These are phyloP conservation scores for Acrocalymma vagum DNA, from an alignment of 2,329 filamentous ascomycete genomes.

Conservation along the genomic window DNA sequence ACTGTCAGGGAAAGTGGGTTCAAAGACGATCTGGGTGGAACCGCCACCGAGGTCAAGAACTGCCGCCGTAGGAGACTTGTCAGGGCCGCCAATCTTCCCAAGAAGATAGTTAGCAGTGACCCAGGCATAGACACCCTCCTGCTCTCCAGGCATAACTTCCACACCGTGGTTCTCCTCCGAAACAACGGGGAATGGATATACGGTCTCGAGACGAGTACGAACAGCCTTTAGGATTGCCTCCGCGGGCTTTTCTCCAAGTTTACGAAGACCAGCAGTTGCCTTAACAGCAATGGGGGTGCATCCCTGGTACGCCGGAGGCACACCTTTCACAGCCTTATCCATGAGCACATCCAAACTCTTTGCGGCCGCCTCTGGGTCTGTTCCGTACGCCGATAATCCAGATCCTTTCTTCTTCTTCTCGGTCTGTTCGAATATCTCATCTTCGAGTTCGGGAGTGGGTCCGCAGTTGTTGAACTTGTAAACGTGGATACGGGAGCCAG, in stretches of 20 bases:
- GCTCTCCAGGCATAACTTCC: conserved; percentile 95
- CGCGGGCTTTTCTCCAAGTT: conserved; percentile 83
- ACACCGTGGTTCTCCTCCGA: conserved; percentile 86
- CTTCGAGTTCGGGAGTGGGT: conserved; percentile 90
- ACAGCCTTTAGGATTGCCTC: conserved; percentile 87
- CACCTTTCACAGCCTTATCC: conserved; percentile 81
- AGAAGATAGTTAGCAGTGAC: conserved; percentile 99
- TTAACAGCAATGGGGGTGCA: conserved; percentile 98
- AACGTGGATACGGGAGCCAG: conserved; percentile 96
- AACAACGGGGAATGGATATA: conserved; percentile 94
- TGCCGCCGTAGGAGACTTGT: conserved; percentile 89
- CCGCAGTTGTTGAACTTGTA: conserved; percentile 99
- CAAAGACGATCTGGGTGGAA: conserved; percentile 97
- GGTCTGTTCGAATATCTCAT: conserved; percentile 93
- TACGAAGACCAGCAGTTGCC: conserved; percentile 90
- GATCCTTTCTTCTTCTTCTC: conserved; percentile 82
- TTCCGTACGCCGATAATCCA: conserved; percentile 84
- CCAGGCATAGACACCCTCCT: conserved; percentile 98
- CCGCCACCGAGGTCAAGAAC: conserved; percentile 96
- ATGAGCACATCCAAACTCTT: conserved; percentile 88
- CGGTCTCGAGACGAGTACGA: conserved; percentile 80
- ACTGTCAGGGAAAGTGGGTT: conserved; percentile 86
- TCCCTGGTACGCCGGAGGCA: conserved; percentile 88
- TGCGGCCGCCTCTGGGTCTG: conserved; percentile 86
- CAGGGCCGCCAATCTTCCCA: conserved; percentile 93